Evolutionary conservation across 805 yeast genomes (phyloP).

Genomic region (Sugiyamaella boreocaroliniensis): DNA sequence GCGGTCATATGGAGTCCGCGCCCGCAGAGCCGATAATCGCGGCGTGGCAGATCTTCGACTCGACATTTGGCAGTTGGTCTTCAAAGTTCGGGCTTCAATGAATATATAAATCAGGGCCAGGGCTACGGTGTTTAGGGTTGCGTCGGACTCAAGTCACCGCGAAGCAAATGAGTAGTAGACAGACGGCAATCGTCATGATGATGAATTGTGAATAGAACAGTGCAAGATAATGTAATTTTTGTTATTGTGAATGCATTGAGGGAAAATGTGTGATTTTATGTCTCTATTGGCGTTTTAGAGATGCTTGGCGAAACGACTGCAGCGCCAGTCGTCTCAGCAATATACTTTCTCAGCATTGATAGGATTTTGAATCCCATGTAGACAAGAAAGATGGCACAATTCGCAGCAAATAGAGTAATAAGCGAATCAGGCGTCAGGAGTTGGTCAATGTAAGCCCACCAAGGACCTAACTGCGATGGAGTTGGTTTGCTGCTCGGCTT

Average conservation of each 20-base stretch:
- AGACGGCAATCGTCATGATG: no score
- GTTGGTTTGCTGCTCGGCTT: not conserved
- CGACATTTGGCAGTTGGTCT: not conserved
- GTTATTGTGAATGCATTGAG: no score
- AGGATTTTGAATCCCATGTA: slow-evolving; percentile 4
- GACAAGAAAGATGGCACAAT: not conserved
- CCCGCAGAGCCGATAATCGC: slow-evolving; percentile 2
- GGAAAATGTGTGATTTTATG: no score
- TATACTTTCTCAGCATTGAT: not conserved
- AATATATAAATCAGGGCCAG: not conserved
- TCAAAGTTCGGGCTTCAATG: not conserved
- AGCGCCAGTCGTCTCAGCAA: not conserved
- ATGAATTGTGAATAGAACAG: no score
- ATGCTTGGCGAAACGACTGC: not conserved
- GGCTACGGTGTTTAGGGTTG: no score
- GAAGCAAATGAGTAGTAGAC: no score
- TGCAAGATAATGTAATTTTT: no score
- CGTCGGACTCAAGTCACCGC: no score
- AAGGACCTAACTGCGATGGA: not conserved
- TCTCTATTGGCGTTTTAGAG: no score
- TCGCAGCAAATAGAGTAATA: slow-evolving; percentile 1
- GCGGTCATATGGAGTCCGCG: slow-evolving; percentile 7
- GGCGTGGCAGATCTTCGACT: not conserved
- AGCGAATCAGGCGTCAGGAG: slow-evolving; percentile 1
- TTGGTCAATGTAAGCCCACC: not conserved